phyloP scores from a whole-genome alignment of 306 rosid genomes.

The Clitoria ternatea region DNA sequence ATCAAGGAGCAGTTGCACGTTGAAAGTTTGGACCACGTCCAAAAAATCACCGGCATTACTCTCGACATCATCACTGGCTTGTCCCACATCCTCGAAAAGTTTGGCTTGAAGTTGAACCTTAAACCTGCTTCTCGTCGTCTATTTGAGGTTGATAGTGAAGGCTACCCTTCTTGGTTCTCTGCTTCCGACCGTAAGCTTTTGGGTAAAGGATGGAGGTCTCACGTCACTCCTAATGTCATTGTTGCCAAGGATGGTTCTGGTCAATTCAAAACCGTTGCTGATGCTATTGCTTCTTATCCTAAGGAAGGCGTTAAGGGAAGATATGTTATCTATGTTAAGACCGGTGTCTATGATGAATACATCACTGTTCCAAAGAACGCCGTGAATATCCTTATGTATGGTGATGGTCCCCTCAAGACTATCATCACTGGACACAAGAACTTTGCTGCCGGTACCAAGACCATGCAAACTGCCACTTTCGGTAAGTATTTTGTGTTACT shows the following conservation, averaged over 20 bases:
- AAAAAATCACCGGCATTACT: constrained; percentile 44
- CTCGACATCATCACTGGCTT: constrained; percentile 44
- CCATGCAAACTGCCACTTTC: constrained; percentile 51
- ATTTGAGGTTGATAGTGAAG: constrained; percentile 30
- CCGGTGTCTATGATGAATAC: constrained; percentile 55
- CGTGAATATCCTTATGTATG: constrained; percentile 46
- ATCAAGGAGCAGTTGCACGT: background rate
- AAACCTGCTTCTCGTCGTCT: constrained; percentile 48
- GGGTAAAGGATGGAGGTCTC: constrained; percentile 8
- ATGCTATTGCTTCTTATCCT: constrained; percentile 51
- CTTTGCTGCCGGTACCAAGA: constrained; percentile 25
- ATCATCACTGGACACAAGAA: constrained; percentile 50
- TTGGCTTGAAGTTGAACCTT: constrained; percentile 33
- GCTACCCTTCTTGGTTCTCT: constrained; percentile 54
- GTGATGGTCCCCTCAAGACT: constrained; percentile 63
- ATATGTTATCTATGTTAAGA: constrained; percentile 59
- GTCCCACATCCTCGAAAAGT: constrained; percentile 18
- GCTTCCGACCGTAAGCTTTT: constrained; percentile 50
- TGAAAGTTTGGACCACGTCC: background rate
- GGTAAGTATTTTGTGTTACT: no score
- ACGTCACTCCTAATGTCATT: constrained; percentile 27
- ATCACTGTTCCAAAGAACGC: constrained; percentile 25
- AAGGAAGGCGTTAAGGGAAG: constrained; percentile 26
- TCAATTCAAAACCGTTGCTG: constrained; percentile 40
- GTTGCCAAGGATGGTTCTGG: constrained; percentile 85